Conservation (phyloP, 345 rosid species). For the Eucalyptus melliodora region DNA sequence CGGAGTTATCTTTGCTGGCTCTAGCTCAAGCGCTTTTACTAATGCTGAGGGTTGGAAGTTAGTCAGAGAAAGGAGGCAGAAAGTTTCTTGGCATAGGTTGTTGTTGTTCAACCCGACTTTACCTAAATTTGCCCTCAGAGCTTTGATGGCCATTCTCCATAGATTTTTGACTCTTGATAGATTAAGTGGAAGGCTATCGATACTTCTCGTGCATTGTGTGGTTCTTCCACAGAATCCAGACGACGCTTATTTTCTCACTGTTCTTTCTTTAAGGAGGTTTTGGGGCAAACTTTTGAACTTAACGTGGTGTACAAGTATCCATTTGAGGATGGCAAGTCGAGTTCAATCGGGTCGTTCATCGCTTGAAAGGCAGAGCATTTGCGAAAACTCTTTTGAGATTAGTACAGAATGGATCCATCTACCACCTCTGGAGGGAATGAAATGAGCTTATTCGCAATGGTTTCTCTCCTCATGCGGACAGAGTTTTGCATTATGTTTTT, state of each 20-base stretch:
- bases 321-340: neutral
- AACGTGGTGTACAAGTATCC: neutral
- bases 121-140: neutral
- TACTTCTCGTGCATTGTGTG: neutral
- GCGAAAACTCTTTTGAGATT: neutral
- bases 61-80: neutral
- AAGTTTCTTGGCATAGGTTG: neutral
- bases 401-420: neutral
- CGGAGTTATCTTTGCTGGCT: neutral
- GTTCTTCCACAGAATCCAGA: neutral
- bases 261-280: neutral
- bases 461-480: neutral
- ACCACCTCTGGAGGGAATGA: neutral
- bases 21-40: neutral
- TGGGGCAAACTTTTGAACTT: neutral
- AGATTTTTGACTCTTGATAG: neutral
- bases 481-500: neutral
- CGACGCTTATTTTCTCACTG: neutral
- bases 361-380: neutral
- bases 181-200: neutral
- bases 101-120: neutral
- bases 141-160: neutral
- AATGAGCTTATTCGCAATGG: neutral
- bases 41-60: neutral
- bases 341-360: neutral